A percentile compares a stretch with the other conserved stretches of the same genome.
Evolutionary conservation across 139 green algal genomes (phyloP).

Genomic region (Mychonastes homosphaera): DNA sequence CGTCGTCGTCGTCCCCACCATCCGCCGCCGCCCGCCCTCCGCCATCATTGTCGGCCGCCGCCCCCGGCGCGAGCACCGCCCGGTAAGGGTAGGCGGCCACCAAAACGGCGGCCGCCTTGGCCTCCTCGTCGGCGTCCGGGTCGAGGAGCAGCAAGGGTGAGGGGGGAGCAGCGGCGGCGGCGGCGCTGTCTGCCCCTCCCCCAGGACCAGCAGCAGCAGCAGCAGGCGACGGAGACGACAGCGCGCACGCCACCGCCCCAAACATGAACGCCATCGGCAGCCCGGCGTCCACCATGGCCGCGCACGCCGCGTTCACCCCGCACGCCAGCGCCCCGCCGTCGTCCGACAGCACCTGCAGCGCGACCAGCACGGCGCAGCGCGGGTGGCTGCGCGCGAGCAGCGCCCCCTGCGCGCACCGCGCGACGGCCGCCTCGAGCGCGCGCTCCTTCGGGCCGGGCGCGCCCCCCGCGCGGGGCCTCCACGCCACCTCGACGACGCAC

Average conservation of each 20-base stretch:
- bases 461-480: slow-evolving; percentile 26
- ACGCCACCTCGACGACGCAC: slow-evolving; percentile 48
- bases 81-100: slow-evolving; percentile 25
- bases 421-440: neutral
- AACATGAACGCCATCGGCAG: slow-evolving; percentile 48
- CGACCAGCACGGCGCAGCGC: neutral
- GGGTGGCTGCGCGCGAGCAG: neutral
- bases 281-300: slow-evolving; percentile 58
- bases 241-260: slow-evolving; percentile 19
- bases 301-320: slow-evolving; percentile 52
- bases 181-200: no score
- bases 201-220: neutral
- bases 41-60: neutral
- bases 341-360: slow-evolving; percentile 46
- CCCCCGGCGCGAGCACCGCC: slow-evolving; percentile 8
- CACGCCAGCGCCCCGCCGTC: slow-evolving; percentile 50
- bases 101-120: slow-evolving; percentile 9
- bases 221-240: neutral
- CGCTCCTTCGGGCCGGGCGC: neutral
- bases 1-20: neutral
- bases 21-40: no score
- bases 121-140: slow-evolving; percentile 27
- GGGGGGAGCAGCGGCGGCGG: slow-evolving; percentile 19
- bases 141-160: slow-evolving; percentile 30
- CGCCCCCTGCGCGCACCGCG: neutral